Base-by-base conservation (phyloP, 2,329 filamentous ascomycete species). In the Penicillium psychrosexuale region DNA sequence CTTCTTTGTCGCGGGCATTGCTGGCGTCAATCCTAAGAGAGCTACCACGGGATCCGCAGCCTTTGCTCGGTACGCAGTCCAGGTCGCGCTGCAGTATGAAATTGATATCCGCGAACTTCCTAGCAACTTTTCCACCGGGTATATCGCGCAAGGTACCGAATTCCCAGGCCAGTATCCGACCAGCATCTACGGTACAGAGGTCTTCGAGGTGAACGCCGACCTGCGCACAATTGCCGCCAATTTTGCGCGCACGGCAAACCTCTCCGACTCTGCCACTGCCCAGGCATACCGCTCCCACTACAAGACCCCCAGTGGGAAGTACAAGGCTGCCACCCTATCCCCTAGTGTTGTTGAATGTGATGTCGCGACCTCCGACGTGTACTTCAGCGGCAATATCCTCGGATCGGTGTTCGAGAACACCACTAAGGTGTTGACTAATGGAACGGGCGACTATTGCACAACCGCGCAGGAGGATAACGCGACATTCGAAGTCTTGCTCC, bases 31-130 rank as follows among this genome's bases (percentile, higher is more conserved):
- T 69, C 89, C 88, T 0, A 82, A 85, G 57, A 73, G 83, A 27
- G 84, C 80, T 22, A 90, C 88, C 0, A 77, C 88, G 5, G 84
- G 82, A 42, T 81, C 82, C 38, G 87, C 89, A 0, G 85, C 86
- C 1, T 83, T 92, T 51, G 82, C 85, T 36, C 81, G 83, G 22
- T 92, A 85, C 66, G 83, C 87, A 0, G 80, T 91, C 5, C 89
- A 91, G 67, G 87, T 90, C 3, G 87, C 85, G 0, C 76, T 91
- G 50, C 88, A 91, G 69, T 89, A 90, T 61, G 88, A 91, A 70
- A 83, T 91, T 57, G 88, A 91, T 62, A 75, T 82, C 1, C 82
- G 88, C 33, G 87, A 90, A 57, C 82, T 89, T 33, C 85, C 87
- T 0, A 66, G 67, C 1, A 85, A 85, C 69, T 90, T 81, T 72